Evolutionary conservation across 345 rosid species (phyloP).

Genomic region (Eutrema japonicum): DNA sequence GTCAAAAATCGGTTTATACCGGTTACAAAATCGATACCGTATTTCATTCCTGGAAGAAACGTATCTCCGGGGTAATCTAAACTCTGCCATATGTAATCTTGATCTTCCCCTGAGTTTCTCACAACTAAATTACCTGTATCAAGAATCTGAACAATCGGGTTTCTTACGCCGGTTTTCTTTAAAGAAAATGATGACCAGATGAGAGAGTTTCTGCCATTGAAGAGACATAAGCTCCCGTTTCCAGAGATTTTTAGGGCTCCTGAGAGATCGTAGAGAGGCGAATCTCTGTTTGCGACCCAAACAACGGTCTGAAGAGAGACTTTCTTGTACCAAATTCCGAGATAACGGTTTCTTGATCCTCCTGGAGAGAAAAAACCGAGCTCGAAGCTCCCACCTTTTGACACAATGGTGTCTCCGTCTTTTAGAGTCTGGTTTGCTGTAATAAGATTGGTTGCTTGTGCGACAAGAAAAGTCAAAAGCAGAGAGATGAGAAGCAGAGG

Average conservation of each 20-base stretch:
- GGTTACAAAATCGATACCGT: slow-evolving; percentile 65
- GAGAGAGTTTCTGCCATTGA: slow-evolving; percentile 38
- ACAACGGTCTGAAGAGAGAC: slow-evolving; percentile 45
- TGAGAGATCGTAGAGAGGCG: slow-evolving; percentile 65
- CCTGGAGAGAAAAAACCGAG: slow-evolving; percentile 44
- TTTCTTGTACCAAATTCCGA: slow-evolving; percentile 46
- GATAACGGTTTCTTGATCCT: slow-evolving; percentile 41
- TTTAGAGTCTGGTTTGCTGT: slow-evolving; percentile 36
- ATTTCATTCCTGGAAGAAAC: slow-evolving; percentile 73
- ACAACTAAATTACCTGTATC: slow-evolving; percentile 77
- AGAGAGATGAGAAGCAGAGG: slow-evolving; percentile 35
- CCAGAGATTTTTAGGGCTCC: slow-evolving; percentile 50
- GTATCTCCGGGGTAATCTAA: slow-evolving; percentile 84
- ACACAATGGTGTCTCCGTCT: slow-evolving; percentile 44
- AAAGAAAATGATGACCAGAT: slow-evolving; percentile 63
- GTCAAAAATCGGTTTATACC: slow-evolving; percentile 58
- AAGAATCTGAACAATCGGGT: slow-evolving; percentile 60
- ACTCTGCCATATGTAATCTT: slow-evolving; percentile 73
- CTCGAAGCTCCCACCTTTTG: slow-evolving; percentile 40
- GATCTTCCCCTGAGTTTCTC: slow-evolving; percentile 47
- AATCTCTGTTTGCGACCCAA: slow-evolving; percentile 77
- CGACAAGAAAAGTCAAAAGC: slow-evolving; percentile 9
- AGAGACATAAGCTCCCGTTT: slow-evolving; percentile 46
- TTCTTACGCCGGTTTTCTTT: slow-evolving; percentile 9
- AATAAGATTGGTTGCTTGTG: slow-evolving; percentile 29